Conservation (phyloP, 192 early-diverging fungal species). For the Podila horticola region DNA sequence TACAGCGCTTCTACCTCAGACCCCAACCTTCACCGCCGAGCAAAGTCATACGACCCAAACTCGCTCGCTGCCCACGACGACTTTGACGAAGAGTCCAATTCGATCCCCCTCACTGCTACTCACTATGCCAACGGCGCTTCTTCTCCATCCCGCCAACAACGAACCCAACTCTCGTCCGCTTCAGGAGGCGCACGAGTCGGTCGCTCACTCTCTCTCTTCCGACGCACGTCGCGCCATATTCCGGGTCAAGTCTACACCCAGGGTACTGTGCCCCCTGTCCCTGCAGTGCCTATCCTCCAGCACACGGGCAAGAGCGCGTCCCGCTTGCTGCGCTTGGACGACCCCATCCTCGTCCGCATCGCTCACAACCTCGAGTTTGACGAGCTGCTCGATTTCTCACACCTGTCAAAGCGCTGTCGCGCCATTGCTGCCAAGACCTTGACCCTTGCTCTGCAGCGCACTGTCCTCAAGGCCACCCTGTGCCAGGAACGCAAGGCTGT, state of each 20-base stretch:
- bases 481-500: constrained; percentile 53
- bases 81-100: constrained; percentile 28
- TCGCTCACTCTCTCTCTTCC: constrained; percentile 41
- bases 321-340: constrained; percentile 31
- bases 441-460: constrained; percentile 38
- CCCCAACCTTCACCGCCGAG: constrained; percentile 26
- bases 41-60: constrained; percentile 37
- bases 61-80: neutral
- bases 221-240: constrained; percentile 19
- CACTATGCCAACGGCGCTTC: constrained; percentile 14
- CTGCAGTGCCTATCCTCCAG: constrained; percentile 40
- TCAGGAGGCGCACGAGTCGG: constrained; percentile 12
- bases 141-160: neutral
- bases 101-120: constrained; percentile 36
- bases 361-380: constrained; percentile 23
- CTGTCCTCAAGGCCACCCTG: constrained; percentile 46
- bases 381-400: constrained; percentile 34
- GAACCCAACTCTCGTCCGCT: neutral
- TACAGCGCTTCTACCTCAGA: constrained; percentile 24
- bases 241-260: constrained; percentile 40
- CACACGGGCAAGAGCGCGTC: constrained; percentile 42
- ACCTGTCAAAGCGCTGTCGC: constrained; percentile 47
- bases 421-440: constrained; percentile 45
- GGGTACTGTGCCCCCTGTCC: constrained; percentile 44
- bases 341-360: constrained; percentile 45